Base-by-base conservation (phyloP, 192 early-diverging fungal species). In the Geranomyces variabilis region DNA sequence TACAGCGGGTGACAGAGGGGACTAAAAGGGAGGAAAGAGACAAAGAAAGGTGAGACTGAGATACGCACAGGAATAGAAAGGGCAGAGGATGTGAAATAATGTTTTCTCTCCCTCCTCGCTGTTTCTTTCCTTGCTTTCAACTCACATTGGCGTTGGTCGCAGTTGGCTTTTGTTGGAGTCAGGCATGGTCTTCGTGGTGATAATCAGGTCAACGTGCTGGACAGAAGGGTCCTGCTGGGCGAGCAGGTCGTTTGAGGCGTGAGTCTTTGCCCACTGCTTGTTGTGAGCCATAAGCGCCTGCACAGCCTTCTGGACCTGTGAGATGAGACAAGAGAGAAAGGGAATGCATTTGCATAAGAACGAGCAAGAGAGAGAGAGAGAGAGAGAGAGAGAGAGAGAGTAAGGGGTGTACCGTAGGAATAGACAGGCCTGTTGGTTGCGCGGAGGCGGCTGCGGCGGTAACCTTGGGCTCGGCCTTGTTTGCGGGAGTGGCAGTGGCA, bases 171-270 rank as follows among this genome's bases (percentile, higher is more conserved):
- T 82, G 36, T 41, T 41, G 3, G 3, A 10, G 43, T 84, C 78
- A 1, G 89, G 86, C 71, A 92, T 80, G 79, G 83, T 88, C 81
- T 91, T 92, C 57, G 88, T 86, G 26, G 87, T 79, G 28, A 94
- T 73, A 17, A 90, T 77, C 63, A 93, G 67, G 70, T 85, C 41
- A 21, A 64, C 33, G 41, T 45, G 2, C 87, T 21, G 93, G 80
- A 31, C 41, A 19, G 36, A 41, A 10, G 36, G 5, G 36, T 41
- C 36, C 36, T 41, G 36, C 36, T 41, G 36, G 10, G 36, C 36
- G 10, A 41, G 36, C 10, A 3, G 3, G 36, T 41, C 36, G 3
- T 41, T 41, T 3, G 5, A 41, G 36, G 36, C 36, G 36, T 3
- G 36, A 7, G 36, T 41, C 10, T 3, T 75, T 12, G 77, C 51